Conservation (phyloP, 2,329 filamentous ascomycete species). For the Cladophialophora exuberans region DNA sequence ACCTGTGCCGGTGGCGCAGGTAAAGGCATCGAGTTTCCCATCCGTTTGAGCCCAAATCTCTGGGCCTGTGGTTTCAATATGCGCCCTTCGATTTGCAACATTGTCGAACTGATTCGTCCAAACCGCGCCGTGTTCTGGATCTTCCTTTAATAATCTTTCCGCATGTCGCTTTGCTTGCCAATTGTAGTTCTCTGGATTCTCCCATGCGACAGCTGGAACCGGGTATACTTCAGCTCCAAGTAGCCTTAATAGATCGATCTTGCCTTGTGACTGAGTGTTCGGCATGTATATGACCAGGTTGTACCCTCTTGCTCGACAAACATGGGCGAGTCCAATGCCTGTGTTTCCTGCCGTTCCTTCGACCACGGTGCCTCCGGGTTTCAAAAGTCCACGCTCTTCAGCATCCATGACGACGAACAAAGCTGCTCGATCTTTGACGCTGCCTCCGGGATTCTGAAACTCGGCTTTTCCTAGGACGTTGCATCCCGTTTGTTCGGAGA, state of each 20-base stretch:
- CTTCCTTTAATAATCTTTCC: constrained; percentile 58
- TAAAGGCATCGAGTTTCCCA: constrained; percentile 89
- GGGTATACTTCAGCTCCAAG: constrained; percentile 95
- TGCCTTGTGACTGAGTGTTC: constrained; percentile 96
- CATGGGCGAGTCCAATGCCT: constrained; percentile 94
- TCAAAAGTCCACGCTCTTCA: constrained; percentile 81
- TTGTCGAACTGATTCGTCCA: constrained; percentile 99
- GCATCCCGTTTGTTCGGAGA: constrained; percentile 90
- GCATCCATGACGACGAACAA: constrained; percentile 93
- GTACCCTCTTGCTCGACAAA: constrained; percentile 90
- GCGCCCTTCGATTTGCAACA: constrained; percentile 86
- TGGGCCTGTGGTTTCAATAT: constrained; percentile 94
- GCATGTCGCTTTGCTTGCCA: constrained; percentile 91
- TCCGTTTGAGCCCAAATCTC: constrained; percentile 95
- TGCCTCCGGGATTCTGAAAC: constrained; percentile 97
- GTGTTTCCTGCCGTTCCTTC: constrained; percentile 98
- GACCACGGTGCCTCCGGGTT: constrained; percentile 87
- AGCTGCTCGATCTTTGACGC: constrained; percentile 93
- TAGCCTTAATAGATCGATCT: constrained; percentile 88
- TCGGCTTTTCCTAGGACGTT: constrained; percentile 95
- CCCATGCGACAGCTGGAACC: constrained; percentile 92
- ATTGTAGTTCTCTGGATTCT: constrained; percentile 96
- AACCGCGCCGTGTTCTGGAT: constrained; percentile 71
- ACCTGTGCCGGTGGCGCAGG: constrained; percentile 89
- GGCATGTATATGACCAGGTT: constrained; percentile 99